Base-by-base conservation (phyloP, 306 rosid genomes). In the Luffa acutangula region DNA sequence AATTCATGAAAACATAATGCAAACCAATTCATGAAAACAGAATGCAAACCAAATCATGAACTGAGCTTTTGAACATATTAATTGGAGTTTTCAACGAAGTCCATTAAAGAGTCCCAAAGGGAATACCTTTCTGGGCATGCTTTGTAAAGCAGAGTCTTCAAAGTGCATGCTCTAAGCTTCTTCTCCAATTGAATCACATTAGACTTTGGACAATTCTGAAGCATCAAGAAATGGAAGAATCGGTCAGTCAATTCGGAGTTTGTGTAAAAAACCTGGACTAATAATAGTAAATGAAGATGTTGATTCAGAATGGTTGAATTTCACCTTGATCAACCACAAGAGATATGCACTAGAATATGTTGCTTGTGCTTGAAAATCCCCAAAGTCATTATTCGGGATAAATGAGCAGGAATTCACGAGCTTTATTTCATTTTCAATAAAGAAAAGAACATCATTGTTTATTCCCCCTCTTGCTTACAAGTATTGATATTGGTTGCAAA, bases 291-390 rank as follows among this genome's bases (percentile, higher is more conserved):
- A 45, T 41, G 51, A 71, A 20, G n/a, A 71, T 12, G 39, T 71
- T 21, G 76, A 71, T 71, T 21, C 41, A 21, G 54, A 20, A 71
- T 45, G 18, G 31, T 45, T 46, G 9, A 71, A 6, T 59, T 82
- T 80, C 78, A 92, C 97, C 91, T 83, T 85, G 58, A 78, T 80
- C 87, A 92, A 83, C 92, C 97, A 92, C 14, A 95, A 80, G 52
- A 90, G 82, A 83, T 87, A 92, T 49, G 88, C 77, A 49, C 92
- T 86, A 42, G 90, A 82, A 84, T 87, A 51, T 34, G 76, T 60
- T 9, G 93, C 96, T 83, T 91, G 97, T 39, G 95, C 86, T 86
- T 89, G 85, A 79, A 83, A 84, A 87, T 95, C 97, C 37, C 84
- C 93, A 80, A 88, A 92, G 66, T 80, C 80, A 59, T 84, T 82